Evolutionary conservation across 176 grass and related monocot genomes (phyloP), one percentile per base, ranked within the genome.

Genomic region (Triticum dicoccoides): DNA sequence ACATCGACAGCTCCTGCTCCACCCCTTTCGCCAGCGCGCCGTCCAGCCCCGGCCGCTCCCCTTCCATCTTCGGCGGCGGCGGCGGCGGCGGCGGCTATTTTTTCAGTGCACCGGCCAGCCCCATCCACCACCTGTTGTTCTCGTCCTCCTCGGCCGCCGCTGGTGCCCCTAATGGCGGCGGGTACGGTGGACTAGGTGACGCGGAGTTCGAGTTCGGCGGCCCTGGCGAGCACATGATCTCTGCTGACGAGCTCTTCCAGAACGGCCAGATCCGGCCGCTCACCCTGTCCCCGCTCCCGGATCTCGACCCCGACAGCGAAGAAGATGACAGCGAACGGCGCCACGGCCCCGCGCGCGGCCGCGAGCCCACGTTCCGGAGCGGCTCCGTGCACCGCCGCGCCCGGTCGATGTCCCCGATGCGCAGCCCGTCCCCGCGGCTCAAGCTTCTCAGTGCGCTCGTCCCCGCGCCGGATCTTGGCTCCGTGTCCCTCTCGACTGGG

Each of bases 221-320:
- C 3, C 85, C 87, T 5, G 86, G 86, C 13, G 92, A 92, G 13
- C 86, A 90, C 24, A 98, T 98, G 96, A 96, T 93, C 79, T 96
- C 96, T 18, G 96, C 96, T 9, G 96, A 98, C 70, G 92, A 98
- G 84, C 91, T 98, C 76, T 98, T 98, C 85, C 76, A 90, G 82
- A 92, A 98, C 79, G 96, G 96, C 65, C 93, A 98, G 93, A 98
- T 98, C 93, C 90, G 96, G 0, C 93, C 96, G 24, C 89, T 98
- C 52, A 98, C 91, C 69, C 86, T 96, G 38, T 81, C 94, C 87
- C 85, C 90, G 38, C 82, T 95, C 79, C 91, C 49, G 65, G 90
- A 82, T 86, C 90, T 89, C 64, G 91, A 92, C 77, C 86, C 86
- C 58, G 90, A 59, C 11, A 90, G 81, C 42, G 91, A 91, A 32